Evolutionary conservation across 768 basidiomycete genomes (phyloP).

Genomic region (Mycena floridula): DNA sequence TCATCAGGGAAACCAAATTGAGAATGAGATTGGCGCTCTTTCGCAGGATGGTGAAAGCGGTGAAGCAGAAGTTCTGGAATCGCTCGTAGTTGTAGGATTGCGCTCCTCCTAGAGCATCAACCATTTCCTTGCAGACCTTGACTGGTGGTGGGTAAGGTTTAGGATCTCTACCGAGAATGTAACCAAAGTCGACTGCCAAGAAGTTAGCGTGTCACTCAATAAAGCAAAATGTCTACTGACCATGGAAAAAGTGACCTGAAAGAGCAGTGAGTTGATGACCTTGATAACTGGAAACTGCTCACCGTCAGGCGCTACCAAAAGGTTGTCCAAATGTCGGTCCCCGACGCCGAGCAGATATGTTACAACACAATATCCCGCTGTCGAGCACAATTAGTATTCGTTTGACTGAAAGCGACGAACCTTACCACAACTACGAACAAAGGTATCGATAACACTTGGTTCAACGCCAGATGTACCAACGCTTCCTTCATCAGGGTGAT

Average conservation of each 20-base stretch:
- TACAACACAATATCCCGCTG: conserved; percentile 97
- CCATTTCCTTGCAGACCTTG: conserved; percentile 99
- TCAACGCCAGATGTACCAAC: conserved; percentile 95
- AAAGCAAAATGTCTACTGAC: conserved; percentile 40
- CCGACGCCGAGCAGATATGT: conserved; percentile 96
- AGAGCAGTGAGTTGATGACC: not conserved
- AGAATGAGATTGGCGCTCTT: conserved; percentile 97
- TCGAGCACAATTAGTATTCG: conserved; percentile 8
- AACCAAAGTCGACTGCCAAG: conserved; percentile 88
- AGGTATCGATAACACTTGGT: conserved; percentile 90
- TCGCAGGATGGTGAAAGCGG: conserved; percentile 93
- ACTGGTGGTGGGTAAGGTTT: conserved; percentile 97
- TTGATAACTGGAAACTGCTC: conserved; percentile 12
- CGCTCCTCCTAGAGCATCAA: conserved; percentile 98
- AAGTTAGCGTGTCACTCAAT: conserved; percentile 7
- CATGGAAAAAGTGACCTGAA: conserved; percentile 92
- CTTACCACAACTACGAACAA: conserved; percentile 93
- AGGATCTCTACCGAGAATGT: conserved; percentile 95
- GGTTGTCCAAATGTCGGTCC: conserved; percentile 93
- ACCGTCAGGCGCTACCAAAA: conserved; percentile 91
- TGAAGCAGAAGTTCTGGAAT: conserved; percentile 95
- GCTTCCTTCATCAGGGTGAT: conserved; percentile 91
- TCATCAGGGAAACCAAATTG: conserved; percentile 95
- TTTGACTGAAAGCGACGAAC: conserved; percentile 9
- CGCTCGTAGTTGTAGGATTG: conserved; percentile 92